Base-by-base conservation (phyloP, 441 rosid genomes). In the Gossypium lobatum region DNA sequence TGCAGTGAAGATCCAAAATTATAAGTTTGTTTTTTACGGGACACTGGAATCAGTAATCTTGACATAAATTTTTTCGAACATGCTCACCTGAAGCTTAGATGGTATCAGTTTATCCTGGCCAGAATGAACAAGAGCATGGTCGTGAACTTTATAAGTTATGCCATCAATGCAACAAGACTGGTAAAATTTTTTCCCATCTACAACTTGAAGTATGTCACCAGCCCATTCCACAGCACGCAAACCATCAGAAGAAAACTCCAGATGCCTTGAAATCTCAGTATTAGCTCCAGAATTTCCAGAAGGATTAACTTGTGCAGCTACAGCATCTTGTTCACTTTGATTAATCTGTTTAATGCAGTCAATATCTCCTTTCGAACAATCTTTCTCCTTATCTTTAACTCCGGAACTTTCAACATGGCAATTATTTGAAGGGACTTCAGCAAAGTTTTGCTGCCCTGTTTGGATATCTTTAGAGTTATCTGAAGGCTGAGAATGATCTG, bases 81-180 rank as follows among this genome's bases (percentile, higher is more conserved):
- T 5, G 39, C 8, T 83, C 62, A 73, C 96, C 93, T 86, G 87
- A 81, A 91, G 88, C 73, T 88, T 89, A 64, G 83, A 86, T 17
- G 93, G 96, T 64, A 79, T 75, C 75, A 76, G 70, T 67, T 81
- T 88, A 61, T 75, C 76, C 16, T 71, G 77, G 77, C 79, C 73
- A 60, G 79, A 82, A 62, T 55, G 81, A 74, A 89, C 79, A 76
- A 91, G 86, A 20, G 85, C 92, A 61, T 89, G 85, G 83, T 86
- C 88, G 59, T 84, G 82, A 82, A 89, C 75, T 80, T 83, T 85
- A 79, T 89, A 91, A 6, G 77, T 74, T 46, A 76, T 80, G 66
- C 93, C 96, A 73, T 58, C 77, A 70, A 88, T 53, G 57, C 77
- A 78, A 81, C 79, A 76, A 62, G 89, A 81, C 73, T 64, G 73